Base-by-base conservation (phyloP, 2,329 filamentous ascomycete species). In the Fusarium camptoceras region DNA sequence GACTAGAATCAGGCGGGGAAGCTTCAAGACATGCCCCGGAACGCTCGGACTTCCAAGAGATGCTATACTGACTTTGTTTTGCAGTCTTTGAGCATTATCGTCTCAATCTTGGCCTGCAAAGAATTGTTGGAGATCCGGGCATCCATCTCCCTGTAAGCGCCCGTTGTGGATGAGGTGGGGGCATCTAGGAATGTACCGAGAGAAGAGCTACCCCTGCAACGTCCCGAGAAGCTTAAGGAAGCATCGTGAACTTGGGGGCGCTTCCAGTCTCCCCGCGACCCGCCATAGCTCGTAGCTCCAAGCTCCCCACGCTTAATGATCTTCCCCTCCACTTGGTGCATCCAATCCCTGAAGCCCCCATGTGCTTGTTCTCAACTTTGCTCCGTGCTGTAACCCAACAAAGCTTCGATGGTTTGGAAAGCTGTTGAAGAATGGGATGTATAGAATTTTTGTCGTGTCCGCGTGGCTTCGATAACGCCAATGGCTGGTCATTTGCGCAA, bases 141-240 rank as follows among this genome's bases (percentile, higher is more conserved):
- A 53, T 34, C 51, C 49, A 63, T 43, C 55, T 31, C 34, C 37
- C 31, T 64, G 62, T 59, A 65, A 53, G 46, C 62, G 62, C 53
- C 68, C 47, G 61, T 42, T 66, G 63, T 66, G 63, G 64, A 31
- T 30, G 47, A 34, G 55, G 63, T 65, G 57, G 67, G 55, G 63
- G 28, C 8, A 18, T 25, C 55, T 57, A 57, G 42, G 64, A 57
- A 58, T 62, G 57, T 70, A 75, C 68, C 72, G 66, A 73, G 53
- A 67, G 66, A 70, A 25, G 55, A 65, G 69, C 73, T 75, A 73
- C 62, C 72, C 73, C 69, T 75, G 73, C 54, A 71, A 47, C 62
- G 47, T 60, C 64, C 68, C 71, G 64, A 59, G 46, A 47, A 62
- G 62, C 49, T 53, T 53, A 53, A 53, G 49, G 49, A 53, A 53